Evolutionary conservation across 805 yeast species (phyloP).

Genomic region (Nadsonia fulvescens): DNA sequence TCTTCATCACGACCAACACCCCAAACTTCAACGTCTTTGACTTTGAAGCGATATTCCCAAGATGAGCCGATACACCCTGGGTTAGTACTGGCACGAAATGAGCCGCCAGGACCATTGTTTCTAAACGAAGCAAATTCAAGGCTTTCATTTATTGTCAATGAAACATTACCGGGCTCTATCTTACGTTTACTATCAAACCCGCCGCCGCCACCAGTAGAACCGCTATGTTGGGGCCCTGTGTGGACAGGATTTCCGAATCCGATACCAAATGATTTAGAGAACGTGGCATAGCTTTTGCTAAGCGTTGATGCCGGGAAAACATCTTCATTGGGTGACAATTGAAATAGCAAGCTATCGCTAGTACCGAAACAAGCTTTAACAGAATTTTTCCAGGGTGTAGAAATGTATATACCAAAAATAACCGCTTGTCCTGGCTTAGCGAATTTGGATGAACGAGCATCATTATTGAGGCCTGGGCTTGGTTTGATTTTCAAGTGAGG

Average conservation of each 20-base stretch:
- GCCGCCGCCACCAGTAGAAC: background rate
- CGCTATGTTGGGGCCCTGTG: too few relatives aligned
- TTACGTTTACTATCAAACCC: conserved; percentile 1
- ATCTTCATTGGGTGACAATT: conserved; percentile 49
- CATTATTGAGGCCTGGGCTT: conserved; percentile 6
- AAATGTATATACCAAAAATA: conserved; percentile 45
- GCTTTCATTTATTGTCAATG: conserved; percentile 58
- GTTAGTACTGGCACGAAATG: conserved; percentile 18
- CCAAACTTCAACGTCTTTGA: conserved; percentile 76
- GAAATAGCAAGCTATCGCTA: conserved; percentile 35
- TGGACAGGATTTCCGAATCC: conserved; percentile 51
- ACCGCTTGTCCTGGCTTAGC: conserved; percentile 17
- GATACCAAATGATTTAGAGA: conserved; percentile 55
- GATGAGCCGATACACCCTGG: too few relatives aligned
- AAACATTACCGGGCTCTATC: conserved; percentile 52
- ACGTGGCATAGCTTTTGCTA: conserved; percentile 33
- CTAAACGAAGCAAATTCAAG: conserved; percentile 72
- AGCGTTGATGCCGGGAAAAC: conserved; percentile 23
- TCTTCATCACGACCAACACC: conserved; percentile 76
- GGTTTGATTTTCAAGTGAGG: conserved; percentile 5
- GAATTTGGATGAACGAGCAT: conserved; percentile 4
- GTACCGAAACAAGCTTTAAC: conserved; percentile 62
- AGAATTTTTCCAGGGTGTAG: conserved; percentile 62
- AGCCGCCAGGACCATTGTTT: conserved; percentile 40
- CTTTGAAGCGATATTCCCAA: conserved; percentile 53